A percentile compares a stretch with the other conserved stretches of the same genome.
These are phyloP conservation scores for Elasticomyces elasticus DNA, from an alignment of 495 filamentous ascomycete genomes.

Conservation along the genomic window DNA sequence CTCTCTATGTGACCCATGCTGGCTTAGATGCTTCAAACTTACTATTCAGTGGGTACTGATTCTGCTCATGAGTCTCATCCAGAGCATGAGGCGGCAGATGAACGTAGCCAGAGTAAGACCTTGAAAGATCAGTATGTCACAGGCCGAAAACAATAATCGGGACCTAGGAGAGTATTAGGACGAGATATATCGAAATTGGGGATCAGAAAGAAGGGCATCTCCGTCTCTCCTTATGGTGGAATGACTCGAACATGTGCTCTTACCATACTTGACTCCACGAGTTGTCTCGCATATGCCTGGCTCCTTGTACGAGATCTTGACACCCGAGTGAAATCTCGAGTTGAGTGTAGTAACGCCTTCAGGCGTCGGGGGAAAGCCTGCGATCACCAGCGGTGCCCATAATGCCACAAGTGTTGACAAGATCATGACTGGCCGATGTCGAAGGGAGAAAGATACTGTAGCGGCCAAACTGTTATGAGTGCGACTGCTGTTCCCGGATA, in stretches of 20 bases:
- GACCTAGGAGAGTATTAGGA: background rate
- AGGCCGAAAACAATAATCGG: background rate
- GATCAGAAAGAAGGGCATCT: too few species aligned
- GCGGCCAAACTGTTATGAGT: too few species aligned
- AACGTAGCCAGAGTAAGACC: constrained; percentile 31
- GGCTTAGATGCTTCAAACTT: too few species aligned
- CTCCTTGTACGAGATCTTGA: background rate
- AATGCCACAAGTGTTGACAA: too few species aligned
- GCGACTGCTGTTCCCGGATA: too few species aligned
- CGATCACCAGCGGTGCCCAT: too few species aligned
- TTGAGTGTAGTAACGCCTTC: background rate
- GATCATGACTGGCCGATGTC: too few species aligned
- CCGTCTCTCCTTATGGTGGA: background rate
- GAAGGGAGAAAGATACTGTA: too few species aligned
- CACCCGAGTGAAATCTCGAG: background rate
- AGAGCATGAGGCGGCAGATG: constrained; percentile 42
- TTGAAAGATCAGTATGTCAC: background rate
- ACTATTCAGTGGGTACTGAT: constrained; percentile 59
- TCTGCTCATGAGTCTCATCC: constrained; percentile 33
- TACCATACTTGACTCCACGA: background rate
- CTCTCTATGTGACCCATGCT: too few species aligned
- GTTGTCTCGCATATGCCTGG: background rate
- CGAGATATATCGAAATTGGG: background rate
- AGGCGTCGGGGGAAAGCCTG: background rate
- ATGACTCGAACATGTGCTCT: background rate